Percentiles rank a stretch among this genome's conserved stretches.
phyloP scores from a whole-genome alignment of 768 basidiomycete genomes.

The Phaeotremella skinneri region DNA sequence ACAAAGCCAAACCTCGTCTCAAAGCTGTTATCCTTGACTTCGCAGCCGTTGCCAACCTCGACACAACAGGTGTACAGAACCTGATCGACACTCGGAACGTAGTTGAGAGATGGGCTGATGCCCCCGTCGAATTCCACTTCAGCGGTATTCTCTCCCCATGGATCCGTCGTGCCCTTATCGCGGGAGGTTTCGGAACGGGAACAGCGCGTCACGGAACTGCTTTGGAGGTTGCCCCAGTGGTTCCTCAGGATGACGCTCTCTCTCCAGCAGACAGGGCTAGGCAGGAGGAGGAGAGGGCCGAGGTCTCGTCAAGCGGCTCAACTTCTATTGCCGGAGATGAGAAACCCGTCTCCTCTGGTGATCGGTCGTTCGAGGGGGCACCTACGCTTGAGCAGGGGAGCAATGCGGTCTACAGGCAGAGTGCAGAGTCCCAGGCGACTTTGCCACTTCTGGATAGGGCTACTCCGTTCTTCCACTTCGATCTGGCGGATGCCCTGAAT shows the following conservation, averaged over 20 bases:
- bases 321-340: constrained; percentile 12
- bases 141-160: constrained; percentile 86
- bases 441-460: constrained; percentile 39
- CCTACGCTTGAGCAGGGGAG: constrained; percentile 3
- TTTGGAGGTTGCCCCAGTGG: constrained; percentile 72
- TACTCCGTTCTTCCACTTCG: constrained; percentile 74
- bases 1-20: constrained; percentile 65
- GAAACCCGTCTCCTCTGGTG: constrained; percentile 11
- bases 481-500: constrained; percentile 56
- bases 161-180: constrained; percentile 73
- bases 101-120: constrained; percentile 83
- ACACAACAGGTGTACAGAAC: constrained; percentile 86
- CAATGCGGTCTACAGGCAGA: constrained; percentile 11
- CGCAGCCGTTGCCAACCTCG: constrained; percentile 76
- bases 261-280: constrained; percentile 50
- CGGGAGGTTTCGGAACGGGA: constrained; percentile 87
- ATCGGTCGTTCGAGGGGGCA: neutral
- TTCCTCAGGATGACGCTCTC: constrained; percentile 56
- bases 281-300: constrained; percentile 38
- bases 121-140: constrained; percentile 82
- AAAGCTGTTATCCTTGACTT: constrained; percentile 91
- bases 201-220: constrained; percentile 47
- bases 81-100: constrained; percentile 82
- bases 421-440: constrained; percentile 14
- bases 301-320: constrained; percentile 32